Evolutionary conservation across 2,329 filamentous ascomycete genomes (phyloP).

Genomic region (Knufia fluminis): DNA sequence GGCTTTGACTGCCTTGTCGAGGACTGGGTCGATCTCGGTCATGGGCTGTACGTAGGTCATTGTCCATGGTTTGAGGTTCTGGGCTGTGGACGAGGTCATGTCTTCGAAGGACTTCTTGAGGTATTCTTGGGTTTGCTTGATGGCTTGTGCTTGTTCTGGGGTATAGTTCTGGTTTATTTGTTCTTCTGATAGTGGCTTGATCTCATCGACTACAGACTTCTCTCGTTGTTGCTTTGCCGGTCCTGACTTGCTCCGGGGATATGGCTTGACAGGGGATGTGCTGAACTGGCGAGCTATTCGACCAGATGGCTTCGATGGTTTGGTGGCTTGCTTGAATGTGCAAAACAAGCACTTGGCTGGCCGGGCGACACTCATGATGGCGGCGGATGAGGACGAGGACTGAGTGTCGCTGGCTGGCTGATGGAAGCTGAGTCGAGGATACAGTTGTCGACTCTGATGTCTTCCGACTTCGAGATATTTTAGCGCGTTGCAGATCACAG

Average conservation of each 20-base stretch:
- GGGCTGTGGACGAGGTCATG: slow-evolving; percentile 56
- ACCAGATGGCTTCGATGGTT: slow-evolving; percentile 32
- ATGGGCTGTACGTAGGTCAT: slow-evolving; percentile 78
- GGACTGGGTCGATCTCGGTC: slow-evolving; percentile 62
- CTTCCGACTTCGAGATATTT: neutral
- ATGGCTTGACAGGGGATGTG: slow-evolving; percentile 34
- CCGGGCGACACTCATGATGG: slow-evolving; percentile 41
- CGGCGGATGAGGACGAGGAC: neutral
- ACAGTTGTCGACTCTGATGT: neutral
- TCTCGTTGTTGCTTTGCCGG: slow-evolving; percentile 11
- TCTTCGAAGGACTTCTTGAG: slow-evolving; percentile 57
- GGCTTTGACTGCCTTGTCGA: slow-evolving; percentile 58
- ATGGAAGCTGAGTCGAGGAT: neutral
- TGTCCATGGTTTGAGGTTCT: slow-evolving; percentile 58
- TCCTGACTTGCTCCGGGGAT: slow-evolving; percentile 30
- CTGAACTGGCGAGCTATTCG: slow-evolving; percentile 42
- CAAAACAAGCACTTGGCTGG: slow-evolving; percentile 44
- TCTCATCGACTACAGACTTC: slow-evolving; percentile 11
- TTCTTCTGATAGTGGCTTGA: slow-evolving; percentile 51
- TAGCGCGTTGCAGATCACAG: neutral
- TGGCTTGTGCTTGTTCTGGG: slow-evolving; percentile 67
- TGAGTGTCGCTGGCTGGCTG: neutral
- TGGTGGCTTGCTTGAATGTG: slow-evolving; percentile 35
- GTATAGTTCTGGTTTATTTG: slow-evolving; percentile 64
- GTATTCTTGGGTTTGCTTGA: slow-evolving; percentile 69